Conservation (phyloP, 306 rosid genomes). For the Quercus agrifolia region DNA sequence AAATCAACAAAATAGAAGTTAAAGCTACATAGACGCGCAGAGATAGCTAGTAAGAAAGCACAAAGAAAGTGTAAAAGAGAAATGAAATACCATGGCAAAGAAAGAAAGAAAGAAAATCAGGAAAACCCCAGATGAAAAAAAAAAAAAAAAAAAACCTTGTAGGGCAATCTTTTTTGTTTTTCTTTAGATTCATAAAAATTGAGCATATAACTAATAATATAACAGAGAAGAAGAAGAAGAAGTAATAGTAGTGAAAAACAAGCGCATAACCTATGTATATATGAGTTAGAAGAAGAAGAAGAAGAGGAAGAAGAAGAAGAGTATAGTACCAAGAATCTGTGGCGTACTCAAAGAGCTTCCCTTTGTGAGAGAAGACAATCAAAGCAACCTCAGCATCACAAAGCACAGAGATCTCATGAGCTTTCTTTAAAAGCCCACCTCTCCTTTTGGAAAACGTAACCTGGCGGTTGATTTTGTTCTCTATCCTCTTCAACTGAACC, state of each 20-base stretch:
- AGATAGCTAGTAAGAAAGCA: not conserved
- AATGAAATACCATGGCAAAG: not conserved
- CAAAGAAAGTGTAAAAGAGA: not conserved
- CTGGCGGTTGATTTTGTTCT: conserved; percentile 87
- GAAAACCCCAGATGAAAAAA: not conserved
- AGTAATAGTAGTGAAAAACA: too few relatives aligned
- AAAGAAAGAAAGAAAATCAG: not conserved
- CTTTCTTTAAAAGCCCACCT: conserved; percentile 76
- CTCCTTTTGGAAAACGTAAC: conserved; percentile 93
- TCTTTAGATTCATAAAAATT: too few relatives aligned
- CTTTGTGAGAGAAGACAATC: conserved; percentile 84
- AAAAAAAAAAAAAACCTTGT: not conserved
- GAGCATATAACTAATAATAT: too few relatives aligned
- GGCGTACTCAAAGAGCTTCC: conserved; percentile 86
- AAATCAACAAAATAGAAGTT: not conserved
- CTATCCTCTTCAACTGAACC: conserved; percentile 83
- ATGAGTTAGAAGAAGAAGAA: not conserved
- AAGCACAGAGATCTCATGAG: conserved; percentile 91
- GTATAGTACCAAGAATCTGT: conserved; percentile 71
- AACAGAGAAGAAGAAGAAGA: too few relatives aligned
- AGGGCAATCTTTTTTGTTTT: too few relatives aligned
- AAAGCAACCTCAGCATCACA: conserved; percentile 96
- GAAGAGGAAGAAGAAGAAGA: not conserved
- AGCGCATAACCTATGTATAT: too few relatives aligned
- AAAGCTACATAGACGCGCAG: not conserved